Evolutionary conservation across 1,284 basidiomycete species (phyloP).

Genomic region (Rhodotorula sp.): DNA sequence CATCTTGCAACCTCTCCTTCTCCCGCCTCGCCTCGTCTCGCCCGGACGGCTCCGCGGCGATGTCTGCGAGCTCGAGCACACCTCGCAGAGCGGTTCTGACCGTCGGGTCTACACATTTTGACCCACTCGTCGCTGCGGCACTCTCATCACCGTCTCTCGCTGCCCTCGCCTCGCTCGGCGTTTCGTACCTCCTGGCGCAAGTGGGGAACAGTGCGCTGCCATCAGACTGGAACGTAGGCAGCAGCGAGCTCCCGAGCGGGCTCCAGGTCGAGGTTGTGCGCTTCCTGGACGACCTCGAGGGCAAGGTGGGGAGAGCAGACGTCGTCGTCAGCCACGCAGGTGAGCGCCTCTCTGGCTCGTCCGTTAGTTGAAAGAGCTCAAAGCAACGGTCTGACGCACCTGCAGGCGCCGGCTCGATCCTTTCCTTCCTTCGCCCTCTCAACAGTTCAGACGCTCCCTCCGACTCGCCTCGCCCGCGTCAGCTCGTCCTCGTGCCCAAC

Average conservation of each 20-base stretch:
- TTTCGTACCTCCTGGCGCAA: constrained; percentile 67
- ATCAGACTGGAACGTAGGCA: constrained; percentile 51
- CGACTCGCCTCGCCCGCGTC: constrained; percentile 55
- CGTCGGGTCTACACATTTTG: constrained; percentile 87
- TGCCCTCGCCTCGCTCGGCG: constrained; percentile 59
- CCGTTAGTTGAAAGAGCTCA: neutral
- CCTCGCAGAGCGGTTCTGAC: constrained; percentile 66
- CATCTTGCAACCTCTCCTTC: neutral
- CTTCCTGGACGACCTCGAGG: constrained; percentile 70
- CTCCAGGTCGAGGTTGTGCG: constrained; percentile 66
- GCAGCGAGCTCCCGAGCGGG: neutral
- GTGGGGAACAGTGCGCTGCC: constrained; percentile 61
- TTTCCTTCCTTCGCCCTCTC: constrained; percentile 73
- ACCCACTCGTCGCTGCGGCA: constrained; percentile 66
- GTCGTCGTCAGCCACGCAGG: constrained; percentile 91
- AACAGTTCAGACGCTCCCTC: neutral
- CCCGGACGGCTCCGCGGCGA: fast-evolving
- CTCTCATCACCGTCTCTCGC: constrained; percentile 61
- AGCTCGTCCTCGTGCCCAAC: constrained; percentile 87
- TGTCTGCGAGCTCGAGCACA: neutral
- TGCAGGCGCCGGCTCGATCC: constrained; percentile 90
- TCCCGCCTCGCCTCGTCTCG: neutral
- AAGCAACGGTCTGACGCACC: neutral
- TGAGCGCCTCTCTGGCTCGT: constrained; percentile 51
- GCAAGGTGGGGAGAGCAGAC: constrained; percentile 66